These are phyloP conservation scores for Tricholoma saponaceum DNA, from an alignment of 768 basidiomycete genomes.

Conservation along the genomic window DNA sequence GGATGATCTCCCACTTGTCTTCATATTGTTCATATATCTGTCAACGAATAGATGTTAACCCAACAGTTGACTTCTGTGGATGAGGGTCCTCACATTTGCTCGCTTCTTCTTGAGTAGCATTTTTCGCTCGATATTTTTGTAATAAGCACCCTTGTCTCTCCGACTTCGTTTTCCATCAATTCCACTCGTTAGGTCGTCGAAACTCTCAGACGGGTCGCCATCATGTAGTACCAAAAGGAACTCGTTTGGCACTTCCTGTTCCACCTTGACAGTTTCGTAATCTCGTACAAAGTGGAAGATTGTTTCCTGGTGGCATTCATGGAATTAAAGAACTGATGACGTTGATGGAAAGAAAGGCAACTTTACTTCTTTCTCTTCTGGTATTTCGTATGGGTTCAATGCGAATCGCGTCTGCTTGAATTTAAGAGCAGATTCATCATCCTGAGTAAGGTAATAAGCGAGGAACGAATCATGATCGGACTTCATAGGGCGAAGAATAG, in stretches of 20 bases:
- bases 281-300: constrained; percentile 77
- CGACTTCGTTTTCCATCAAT: constrained; percentile 19
- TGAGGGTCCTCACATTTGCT: constrained; percentile 52
- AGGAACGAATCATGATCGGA: constrained; percentile 87
- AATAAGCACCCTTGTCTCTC: constrained; percentile 70
- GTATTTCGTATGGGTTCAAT: constrained; percentile 39
- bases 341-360: neutral
- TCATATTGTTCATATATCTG: constrained; percentile 69
- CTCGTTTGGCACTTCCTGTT: constrained; percentile 83
- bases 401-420: constrained; percentile 57
- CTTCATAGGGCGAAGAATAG: constrained; percentile 83
- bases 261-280: constrained; percentile 84
- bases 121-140: constrained; percentile 86
- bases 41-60: constrained; percentile 5
- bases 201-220: constrained; percentile 34
- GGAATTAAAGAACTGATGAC: neutral
- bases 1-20: constrained; percentile 82
- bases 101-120: constrained; percentile 86
- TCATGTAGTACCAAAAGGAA: constrained; percentile 74
- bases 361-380: constrained; percentile 56
- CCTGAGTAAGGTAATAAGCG: constrained; percentile 76
- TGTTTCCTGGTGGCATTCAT: constrained; percentile 43
- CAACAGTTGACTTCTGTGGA: neutral
- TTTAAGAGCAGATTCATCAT: constrained; percentile 63
- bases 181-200: constrained; percentile 33